phyloP scores from a whole-genome alignment of 164 flowering plant genomes.

The Chimonanthus praecox region DNA sequence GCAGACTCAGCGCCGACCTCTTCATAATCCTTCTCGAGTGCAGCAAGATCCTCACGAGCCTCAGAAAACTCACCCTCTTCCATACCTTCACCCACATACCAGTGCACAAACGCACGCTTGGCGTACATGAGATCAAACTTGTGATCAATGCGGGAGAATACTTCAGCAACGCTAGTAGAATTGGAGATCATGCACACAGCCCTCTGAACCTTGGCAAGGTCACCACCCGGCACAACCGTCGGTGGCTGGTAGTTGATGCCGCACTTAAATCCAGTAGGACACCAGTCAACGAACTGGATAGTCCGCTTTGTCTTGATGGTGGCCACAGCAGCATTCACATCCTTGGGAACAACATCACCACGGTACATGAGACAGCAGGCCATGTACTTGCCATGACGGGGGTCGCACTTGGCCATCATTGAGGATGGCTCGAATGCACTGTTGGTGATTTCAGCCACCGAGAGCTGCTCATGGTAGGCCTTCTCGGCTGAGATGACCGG shows the following conservation, averaged over 20 bases:
- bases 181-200: constrained; percentile 53
- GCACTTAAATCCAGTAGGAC: constrained; percentile 60
- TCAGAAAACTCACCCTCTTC: constrained; percentile 69
- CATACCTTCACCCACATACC: constrained; percentile 32
- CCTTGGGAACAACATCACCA: constrained; percentile 60
- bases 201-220: constrained; percentile 56
- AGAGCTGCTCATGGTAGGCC: constrained; percentile 56
- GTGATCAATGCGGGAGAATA: constrained; percentile 48
- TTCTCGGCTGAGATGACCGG: constrained; percentile 56
- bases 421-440: constrained; percentile 56
- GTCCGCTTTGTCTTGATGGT: constrained; percentile 64
- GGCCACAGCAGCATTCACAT: constrained; percentile 57
- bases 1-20: constrained; percentile 61
- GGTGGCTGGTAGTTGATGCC: constrained; percentile 65
- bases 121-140: constrained; percentile 57
- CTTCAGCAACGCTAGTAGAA: constrained; percentile 49
- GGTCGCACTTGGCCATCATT: constrained; percentile 64
- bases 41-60: constrained; percentile 59
- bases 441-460: constrained; percentile 58
- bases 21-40: constrained; percentile 59
- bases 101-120: constrained; percentile 41
- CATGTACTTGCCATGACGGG: constrained; percentile 58
- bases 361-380: constrained; percentile 58
- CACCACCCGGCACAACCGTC: constrained; percentile 59
- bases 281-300: constrained; percentile 61